A percentile compares a stretch with the other conserved stretches of the same genome.
phyloP scores from a whole-genome alignment of 1,284 basidiomycete species.

The Coniferiporia sulphurascens region DNA sequence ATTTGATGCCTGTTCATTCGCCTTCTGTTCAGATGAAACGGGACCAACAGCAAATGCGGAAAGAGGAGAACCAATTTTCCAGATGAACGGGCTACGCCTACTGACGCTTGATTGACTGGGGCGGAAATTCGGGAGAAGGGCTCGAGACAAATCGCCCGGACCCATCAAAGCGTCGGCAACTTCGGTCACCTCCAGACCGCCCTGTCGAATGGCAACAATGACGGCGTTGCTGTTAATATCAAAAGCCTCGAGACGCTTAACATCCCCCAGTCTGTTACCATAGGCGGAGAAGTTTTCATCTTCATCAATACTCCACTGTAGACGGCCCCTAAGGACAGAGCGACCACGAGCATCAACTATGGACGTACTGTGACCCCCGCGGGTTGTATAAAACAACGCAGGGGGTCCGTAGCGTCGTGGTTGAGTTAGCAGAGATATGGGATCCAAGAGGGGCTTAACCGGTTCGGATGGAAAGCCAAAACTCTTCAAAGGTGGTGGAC shows the following conservation, averaged over 20 bases:
- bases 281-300: slow-evolving; percentile 35
- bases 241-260: slow-evolving; percentile 74
- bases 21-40: slow-evolving; percentile 34
- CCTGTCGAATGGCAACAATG: slow-evolving; percentile 76
- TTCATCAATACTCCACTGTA: slow-evolving; percentile 70
- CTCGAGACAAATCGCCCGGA: slow-evolving; percentile 72
- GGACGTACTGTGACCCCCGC: slow-evolving; percentile 77
- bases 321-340: slow-evolving; percentile 73
- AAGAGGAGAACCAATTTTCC: slow-evolving; percentile 72
- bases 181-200: slow-evolving; percentile 74
- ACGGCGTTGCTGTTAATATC: slow-evolving; percentile 69
- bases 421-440: slow-evolving; percentile 77
- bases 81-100: slow-evolving; percentile 66
- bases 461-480: slow-evolving; percentile 27
- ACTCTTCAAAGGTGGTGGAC: slow-evolving; percentile 35
- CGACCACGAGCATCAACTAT: slow-evolving; percentile 80
- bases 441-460: slow-evolving; percentile 60
- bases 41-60: slow-evolving; percentile 36
- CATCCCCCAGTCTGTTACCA: slow-evolving; percentile 62
- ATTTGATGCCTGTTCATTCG: slow-evolving; percentile 26
- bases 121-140: slow-evolving; percentile 59
- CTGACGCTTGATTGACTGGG: slow-evolving; percentile 55
- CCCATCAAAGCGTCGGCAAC: slow-evolving; percentile 68
- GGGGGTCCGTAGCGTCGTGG: slow-evolving; percentile 81
- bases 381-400: slow-evolving; percentile 80